Evolutionary conservation across 1,284 basidiomycete species (phyloP), one percentile per base, ranked within the genome.

Genomic region (Cystobasidium pallidum): DNA sequence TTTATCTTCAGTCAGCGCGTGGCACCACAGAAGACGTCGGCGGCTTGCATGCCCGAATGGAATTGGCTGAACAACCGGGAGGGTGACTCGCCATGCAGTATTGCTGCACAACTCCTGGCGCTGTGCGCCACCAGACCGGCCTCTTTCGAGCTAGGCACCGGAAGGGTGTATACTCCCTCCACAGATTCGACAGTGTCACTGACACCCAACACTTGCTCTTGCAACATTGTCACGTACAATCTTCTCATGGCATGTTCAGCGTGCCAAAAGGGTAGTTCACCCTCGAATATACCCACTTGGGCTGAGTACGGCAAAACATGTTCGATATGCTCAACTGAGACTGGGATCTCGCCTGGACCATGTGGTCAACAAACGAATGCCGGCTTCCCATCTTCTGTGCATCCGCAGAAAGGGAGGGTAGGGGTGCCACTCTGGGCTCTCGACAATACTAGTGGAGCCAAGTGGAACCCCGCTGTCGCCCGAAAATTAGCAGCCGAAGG

Each of bases 221-320:
- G 68, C 61, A 71, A 71, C 41, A 26, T 71, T 0, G 68, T 71
- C 15, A 41, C 61, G 17, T 71, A 71, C 61, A 71, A 71, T 30
- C 49, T 71, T 19, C 51, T 71, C 11, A 51, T 59, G 59, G 68
- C 68, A 17, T 71, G 68, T 57, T 61, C 63, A 52, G 58, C 68
- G 24, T 71, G 68, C 41, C 68, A 71, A 32, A 58, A 24, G 24
- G 47, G 36, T 19, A 39, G 24, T 3, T 30, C 57, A 3, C n/a
- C 28, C 11, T 54, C 51, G 7, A 15, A 41, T 11, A 57, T 64
- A 24, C 34, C 49, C 4, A 43, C n/a, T 41, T 71, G 68, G 68
- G 6, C 26, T 24, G 10, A 30, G 6, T 71, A 64, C 39, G 61
- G 45, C n/a, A 21, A 39, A 8, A 41, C 30, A 1, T 71, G 68